Conservation (phyloP, 1,284 basidiomycete genomes). For the Entoloma clypeatum region DNA sequence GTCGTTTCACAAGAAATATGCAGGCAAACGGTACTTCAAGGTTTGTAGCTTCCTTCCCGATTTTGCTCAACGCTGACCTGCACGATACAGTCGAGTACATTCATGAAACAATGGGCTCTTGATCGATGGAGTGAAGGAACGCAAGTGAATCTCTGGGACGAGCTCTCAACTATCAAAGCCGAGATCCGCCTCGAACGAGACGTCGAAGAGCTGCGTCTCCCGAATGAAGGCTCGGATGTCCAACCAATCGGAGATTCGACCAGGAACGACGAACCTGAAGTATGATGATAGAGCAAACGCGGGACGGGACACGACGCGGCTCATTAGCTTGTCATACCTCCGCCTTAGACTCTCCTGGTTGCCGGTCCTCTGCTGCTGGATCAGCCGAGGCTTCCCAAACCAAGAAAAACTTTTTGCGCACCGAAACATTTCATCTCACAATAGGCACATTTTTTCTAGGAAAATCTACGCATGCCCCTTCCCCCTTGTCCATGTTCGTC, state of each 20-base stretch:
- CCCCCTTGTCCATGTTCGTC: neutral
- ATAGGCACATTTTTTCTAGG: too few species aligned
- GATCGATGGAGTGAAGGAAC: conserved; percentile 49
- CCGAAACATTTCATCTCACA: too few species aligned
- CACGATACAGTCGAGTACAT: conserved; percentile 49
- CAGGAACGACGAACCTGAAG: conserved; percentile 12
- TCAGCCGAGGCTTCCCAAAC: too few species aligned
- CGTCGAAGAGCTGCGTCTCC: conserved; percentile 10
- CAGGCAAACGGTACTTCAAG: conserved; percentile 83
- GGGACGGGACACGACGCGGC: conserved; percentile 3
- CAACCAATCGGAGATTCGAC: conserved; percentile 6
- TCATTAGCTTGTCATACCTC: neutral
- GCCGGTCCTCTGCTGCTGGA: too few species aligned
- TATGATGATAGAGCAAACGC: conserved; percentile 6
- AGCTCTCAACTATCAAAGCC: conserved; percentile 44
- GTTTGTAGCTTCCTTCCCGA: conserved; percentile 35
- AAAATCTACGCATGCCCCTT: too few species aligned
- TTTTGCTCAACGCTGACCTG: neutral
- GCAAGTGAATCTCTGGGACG: conserved; percentile 39
- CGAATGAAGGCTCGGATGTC: conserved; percentile 7
- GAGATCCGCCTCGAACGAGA: conserved; percentile 19
- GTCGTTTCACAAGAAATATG: conserved; percentile 81
- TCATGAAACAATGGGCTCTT: conserved; percentile 55
- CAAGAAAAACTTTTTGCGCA: too few species aligned
- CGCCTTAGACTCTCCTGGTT: neutral